These are phyloP conservation scores for Aphanocladium album DNA, from an alignment of 2,329 filamentous ascomycete species.

Conservation along the genomic window DNA sequence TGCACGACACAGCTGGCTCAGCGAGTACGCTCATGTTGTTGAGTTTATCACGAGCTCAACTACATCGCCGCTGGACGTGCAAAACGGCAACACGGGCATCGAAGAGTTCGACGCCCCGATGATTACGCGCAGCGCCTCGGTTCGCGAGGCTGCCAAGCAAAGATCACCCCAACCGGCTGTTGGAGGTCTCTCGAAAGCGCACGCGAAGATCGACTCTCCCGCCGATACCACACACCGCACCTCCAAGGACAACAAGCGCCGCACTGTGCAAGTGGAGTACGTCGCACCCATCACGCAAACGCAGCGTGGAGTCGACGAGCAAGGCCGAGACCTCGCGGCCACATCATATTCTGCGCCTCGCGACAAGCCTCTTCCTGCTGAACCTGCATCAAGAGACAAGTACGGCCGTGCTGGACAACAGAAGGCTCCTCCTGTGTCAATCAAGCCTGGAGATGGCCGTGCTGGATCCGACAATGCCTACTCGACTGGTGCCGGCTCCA, in stretches of 20 bases:
- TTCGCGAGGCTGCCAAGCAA: constrained; percentile 76
- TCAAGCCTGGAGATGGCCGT: constrained; percentile 22
- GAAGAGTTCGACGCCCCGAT: constrained; percentile 55
- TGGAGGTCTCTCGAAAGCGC: constrained; percentile 65
- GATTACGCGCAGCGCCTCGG: constrained; percentile 83
- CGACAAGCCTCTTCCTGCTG: constrained; percentile 57
- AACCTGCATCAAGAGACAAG: constrained; percentile 37
- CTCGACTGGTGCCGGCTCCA: constrained; percentile 38
- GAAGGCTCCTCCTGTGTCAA: constrained; percentile 22
- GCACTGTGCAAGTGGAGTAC: constrained; percentile 96
- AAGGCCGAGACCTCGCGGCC: constrained; percentile 40
- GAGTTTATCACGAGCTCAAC: constrained; percentile 96
- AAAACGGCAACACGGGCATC: constrained; percentile 65
- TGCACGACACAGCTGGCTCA: constrained; percentile 94
- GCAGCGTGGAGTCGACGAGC: constrained; percentile 52
- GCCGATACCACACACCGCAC: constrained; percentile 48
- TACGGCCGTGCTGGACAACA: constrained; percentile 15
- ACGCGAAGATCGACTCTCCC: constrained; percentile 67
- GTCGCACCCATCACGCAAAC: constrained; percentile 88
- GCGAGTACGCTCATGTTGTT: constrained; percentile 93
- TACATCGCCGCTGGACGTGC: constrained; percentile 79
- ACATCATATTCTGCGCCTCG: constrained; percentile 29
- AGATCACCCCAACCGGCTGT: constrained; percentile 47
- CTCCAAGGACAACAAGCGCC: constrained; percentile 82
- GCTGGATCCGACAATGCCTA: constrained; percentile 36